These are phyloP conservation scores for Samsoniella hepiali DNA, from an alignment of 2,329 filamentous ascomycete genomes.

Conservation along the genomic window DNA sequence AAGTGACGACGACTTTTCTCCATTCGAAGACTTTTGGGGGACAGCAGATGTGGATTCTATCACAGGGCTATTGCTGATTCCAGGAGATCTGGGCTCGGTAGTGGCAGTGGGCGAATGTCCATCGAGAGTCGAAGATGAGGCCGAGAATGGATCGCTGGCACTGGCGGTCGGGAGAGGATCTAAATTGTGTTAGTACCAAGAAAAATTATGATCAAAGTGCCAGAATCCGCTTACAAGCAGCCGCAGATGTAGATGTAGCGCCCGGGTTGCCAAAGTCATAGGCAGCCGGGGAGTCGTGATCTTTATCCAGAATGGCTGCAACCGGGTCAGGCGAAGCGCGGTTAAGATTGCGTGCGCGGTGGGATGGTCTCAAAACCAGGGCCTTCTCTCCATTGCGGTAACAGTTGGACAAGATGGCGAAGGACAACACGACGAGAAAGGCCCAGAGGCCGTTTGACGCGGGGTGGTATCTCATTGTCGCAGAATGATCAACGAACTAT, in stretches of 20 bases:
- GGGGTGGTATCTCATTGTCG: neutral
- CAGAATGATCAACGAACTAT: neutral
- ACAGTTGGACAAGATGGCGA: neutral
- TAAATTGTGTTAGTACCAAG: neutral
- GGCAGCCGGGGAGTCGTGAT: slow-evolving; percentile 4
- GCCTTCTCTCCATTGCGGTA: neutral
- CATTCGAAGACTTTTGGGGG: neutral
- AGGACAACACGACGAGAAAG: neutral
- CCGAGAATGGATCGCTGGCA: neutral
- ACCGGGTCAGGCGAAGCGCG: neutral
- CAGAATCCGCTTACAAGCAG: neutral
- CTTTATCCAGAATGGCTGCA: neutral
- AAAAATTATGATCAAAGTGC: too few relatives aligned
- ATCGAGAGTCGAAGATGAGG: neutral
- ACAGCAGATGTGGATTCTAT: slow-evolving; percentile 13
- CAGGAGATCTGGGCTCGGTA: slow-evolving; percentile 9
- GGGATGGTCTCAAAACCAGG: neutral
- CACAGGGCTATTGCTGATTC: neutral
- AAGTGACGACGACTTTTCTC: neutral
- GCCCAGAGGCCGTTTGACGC: neutral
- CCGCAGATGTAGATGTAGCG: neutral
- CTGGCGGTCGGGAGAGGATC: neutral
- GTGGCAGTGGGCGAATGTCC: neutral
- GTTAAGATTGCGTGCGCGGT: neutral
- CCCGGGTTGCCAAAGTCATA: slow-evolving; percentile 5